phyloP scores from a whole-genome alignment of 257 asterid genomes.

The Euphrasia confusa region DNA sequence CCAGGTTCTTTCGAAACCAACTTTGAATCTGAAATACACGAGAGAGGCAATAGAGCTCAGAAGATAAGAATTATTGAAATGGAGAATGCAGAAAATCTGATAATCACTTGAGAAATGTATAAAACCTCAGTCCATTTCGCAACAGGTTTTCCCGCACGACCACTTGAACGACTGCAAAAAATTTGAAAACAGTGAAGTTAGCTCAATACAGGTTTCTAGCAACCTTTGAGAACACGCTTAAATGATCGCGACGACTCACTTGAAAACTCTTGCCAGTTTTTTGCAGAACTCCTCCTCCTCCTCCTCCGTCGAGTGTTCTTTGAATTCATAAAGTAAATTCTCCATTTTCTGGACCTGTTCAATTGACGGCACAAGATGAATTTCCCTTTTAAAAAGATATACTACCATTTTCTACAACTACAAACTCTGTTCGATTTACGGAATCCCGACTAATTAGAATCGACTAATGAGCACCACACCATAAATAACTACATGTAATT shows the following conservation, averaged over 20 bases:
- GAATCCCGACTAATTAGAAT: not conserved
- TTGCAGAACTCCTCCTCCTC: conserved; percentile 49
- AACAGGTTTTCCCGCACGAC: conserved; percentile 79
- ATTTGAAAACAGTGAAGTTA: conserved; percentile 17
- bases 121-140: conserved; percentile 84
- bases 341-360: conserved; percentile 66
- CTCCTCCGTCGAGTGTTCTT: conserved; percentile 39
- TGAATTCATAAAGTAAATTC: conserved; percentile 30
- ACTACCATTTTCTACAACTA: not conserved
- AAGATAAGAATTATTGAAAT: conserved; percentile 2
- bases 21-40: conserved; percentile 47
- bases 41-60: conserved; percentile 17
- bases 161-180: conserved; percentile 59
- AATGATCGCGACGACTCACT: conserved; percentile 34
- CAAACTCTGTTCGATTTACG: not conserved
- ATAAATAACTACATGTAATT: not conserved
- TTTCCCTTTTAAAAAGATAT: not conserved
- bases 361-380: conserved; percentile 16
- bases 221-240: conserved; percentile 15
- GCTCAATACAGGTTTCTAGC: not conserved
- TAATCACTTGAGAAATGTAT: conserved; percentile 1
- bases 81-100: not conserved
- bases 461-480: conserved; percentile 7
- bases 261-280: conserved; percentile 59
- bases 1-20: conserved; percentile 65